These are phyloP conservation scores for Trebouxia sp. DNA, from an alignment of 139 green algal genomes.

Conservation along the genomic window DNA sequence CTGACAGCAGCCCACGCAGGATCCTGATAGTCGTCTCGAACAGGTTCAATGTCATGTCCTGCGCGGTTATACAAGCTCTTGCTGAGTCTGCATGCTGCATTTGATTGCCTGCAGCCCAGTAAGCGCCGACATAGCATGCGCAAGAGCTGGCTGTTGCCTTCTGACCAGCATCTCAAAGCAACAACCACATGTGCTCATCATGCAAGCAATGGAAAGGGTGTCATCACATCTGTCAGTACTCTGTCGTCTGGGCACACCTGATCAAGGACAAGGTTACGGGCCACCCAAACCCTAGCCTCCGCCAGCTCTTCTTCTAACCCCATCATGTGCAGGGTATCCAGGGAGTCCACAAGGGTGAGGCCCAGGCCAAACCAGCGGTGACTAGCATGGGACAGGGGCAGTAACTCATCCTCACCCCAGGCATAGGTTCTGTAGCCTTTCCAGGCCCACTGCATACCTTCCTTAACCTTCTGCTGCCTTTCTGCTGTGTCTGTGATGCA, in stretches of 20 bases:
- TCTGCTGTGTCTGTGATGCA: constrained; percentile 49
- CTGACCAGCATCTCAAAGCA: neutral
- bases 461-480: constrained; percentile 47
- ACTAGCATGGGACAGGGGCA: constrained; percentile 42
- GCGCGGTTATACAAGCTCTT: neutral
- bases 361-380: constrained; percentile 69
- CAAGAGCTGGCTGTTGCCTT: neutral
- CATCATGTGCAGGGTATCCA: constrained; percentile 82
- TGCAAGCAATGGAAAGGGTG: neutral
- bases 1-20: constrained; percentile 61
- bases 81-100: neutral
- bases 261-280: constrained; percentile 53
- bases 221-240: neutral
- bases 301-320: constrained; percentile 55
- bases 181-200: neutral
- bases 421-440: constrained; percentile 68
- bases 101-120: constrained; percentile 54
- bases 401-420: constrained; percentile 82
- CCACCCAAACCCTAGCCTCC: constrained; percentile 64
- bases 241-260: neutral
- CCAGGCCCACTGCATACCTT: constrained; percentile 66
- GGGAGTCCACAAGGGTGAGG: constrained; percentile 77
- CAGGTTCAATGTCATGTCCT: constrained; percentile 26
- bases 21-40: constrained; percentile 71
- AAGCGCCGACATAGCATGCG: neutral